Percentiles rank a stretch among this genome's conserved stretches.
Evolutionary conservation across 2,329 filamentous ascomycete species (phyloP).

Genomic region (Penicillium aurantiogriseum): DNA sequence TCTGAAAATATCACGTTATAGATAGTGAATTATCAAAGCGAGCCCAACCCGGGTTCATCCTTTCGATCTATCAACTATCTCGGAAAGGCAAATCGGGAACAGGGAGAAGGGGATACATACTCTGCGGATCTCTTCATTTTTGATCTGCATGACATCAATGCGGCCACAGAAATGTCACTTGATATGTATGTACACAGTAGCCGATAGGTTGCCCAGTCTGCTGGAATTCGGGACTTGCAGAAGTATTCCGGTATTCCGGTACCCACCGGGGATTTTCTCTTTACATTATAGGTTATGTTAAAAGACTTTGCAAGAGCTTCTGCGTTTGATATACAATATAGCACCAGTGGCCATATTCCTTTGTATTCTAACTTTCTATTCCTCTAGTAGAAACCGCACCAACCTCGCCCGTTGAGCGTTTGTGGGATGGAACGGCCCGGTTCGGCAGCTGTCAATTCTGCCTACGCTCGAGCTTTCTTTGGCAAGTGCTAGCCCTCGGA

Average conservation of each 20-base stretch:
- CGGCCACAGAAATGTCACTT: background rate
- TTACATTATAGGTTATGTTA: background rate
- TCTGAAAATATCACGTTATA: conserved; percentile 1
- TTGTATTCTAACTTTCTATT: background rate
- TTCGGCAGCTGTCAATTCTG: conserved; percentile 11
- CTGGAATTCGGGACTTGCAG: conserved; percentile 2
- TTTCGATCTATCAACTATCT: conserved; percentile 6
- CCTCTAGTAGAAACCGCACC: background rate
- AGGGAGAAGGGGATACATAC: background rate
- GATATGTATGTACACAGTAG: background rate
- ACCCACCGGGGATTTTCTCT: background rate
- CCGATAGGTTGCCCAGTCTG: conserved; percentile 4
- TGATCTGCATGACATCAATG: conserved; percentile 1
- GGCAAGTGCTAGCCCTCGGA: background rate
- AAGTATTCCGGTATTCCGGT: background rate
- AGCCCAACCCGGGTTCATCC: background rate
- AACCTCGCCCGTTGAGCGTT: conserved; percentile 5
- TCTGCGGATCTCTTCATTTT: background rate
- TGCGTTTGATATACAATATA: background rate
- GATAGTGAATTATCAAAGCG: background rate
- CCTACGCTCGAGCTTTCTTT: background rate
- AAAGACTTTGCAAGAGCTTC: too few species aligned
- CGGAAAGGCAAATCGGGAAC: background rate
- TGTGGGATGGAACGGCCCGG: conserved; percentile 10
- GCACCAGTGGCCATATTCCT: background rate